A percentile compares a stretch with the other conserved stretches of the same genome.
These are phyloP conservation scores for Middelhovenomyces tepae DNA, from an alignment of 805 yeast genomes.

Conservation along the genomic window DNA sequence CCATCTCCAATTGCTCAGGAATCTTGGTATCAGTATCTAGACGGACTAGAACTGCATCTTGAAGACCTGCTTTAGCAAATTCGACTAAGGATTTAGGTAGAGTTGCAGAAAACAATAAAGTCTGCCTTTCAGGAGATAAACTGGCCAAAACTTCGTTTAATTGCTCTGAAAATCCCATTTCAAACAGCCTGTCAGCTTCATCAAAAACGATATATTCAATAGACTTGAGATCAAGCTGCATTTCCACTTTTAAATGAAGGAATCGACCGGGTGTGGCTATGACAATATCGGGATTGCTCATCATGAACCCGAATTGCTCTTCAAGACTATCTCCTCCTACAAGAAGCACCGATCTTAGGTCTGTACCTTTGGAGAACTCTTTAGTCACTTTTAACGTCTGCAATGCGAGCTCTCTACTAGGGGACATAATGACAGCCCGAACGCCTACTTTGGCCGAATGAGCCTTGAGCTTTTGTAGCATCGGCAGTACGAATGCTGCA, in stretches of 20 bases:
- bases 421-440: slow-evolving; percentile 82
- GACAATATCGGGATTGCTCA: slow-evolving; percentile 87
- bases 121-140: slow-evolving; percentile 75
- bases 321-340: slow-evolving; percentile 99
- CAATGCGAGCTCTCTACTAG: slow-evolving; percentile 91
- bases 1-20: slow-evolving; percentile 85
- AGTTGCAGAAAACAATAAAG: slow-evolving; percentile 88
- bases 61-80: slow-evolving; percentile 93
- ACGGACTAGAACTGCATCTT: slow-evolving; percentile 86
- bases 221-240: slow-evolving; percentile 74
- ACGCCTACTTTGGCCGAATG: slow-evolving; percentile 85
- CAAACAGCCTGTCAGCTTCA: slow-evolving; percentile 94
- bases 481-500: slow-evolving; percentile 89
- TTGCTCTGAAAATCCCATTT: slow-evolving; percentile 93
- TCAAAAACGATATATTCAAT: slow-evolving; percentile 91
- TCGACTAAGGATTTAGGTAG: slow-evolving; percentile 87
- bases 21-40: slow-evolving; percentile 88
- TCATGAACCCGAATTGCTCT: slow-evolving; percentile 88
- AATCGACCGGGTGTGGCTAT: slow-evolving; percentile 98
- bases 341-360: slow-evolving; percentile 66
- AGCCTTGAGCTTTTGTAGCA: slow-evolving; percentile 72
- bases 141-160: slow-evolving; percentile 80
- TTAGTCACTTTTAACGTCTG: slow-evolving; percentile 86
- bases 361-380: slow-evolving; percentile 79
- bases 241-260: slow-evolving; percentile 89